A percentile compares a stretch with the other conserved stretches of the same genome.
Conservation (phyloP, 768 basidiomycete genomes). For the Asterophora lycoperdoides region DNA sequence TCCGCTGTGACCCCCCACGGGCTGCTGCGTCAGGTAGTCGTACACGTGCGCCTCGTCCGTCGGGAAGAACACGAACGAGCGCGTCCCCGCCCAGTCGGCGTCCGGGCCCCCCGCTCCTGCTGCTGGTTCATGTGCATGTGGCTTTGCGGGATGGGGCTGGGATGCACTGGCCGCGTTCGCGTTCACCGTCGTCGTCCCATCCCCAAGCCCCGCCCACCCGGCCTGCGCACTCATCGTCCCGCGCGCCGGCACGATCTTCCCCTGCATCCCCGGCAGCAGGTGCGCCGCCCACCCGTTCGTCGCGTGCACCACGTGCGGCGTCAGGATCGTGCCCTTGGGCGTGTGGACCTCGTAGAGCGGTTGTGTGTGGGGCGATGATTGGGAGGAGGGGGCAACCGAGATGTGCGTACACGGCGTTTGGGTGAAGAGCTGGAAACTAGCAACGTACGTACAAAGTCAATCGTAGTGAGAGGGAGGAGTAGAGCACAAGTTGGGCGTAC, state of each 20-base stretch:
- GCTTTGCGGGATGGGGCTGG: no score
- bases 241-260: constrained; percentile 57
- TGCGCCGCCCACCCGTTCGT: constrained; percentile 83
- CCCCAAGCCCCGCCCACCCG: constrained; percentile 36
- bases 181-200: no score
- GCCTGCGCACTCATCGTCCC: constrained; percentile 64
- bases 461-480: no score
- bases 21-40: constrained; percentile 69
- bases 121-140: no score
- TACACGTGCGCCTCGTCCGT: constrained; percentile 35
- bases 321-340: constrained; percentile 49
- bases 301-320: constrained; percentile 72
- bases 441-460: no score
- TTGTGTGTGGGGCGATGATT: background rate
- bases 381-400: constrained; percentile 15
- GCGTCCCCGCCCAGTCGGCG: constrained; percentile 40
- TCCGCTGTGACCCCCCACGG: constrained; percentile 13
- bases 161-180: no score
- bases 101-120: no score
- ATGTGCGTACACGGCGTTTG: constrained; percentile 60
- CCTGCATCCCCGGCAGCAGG: constrained; percentile 58
- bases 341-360: constrained; percentile 54
- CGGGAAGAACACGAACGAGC: constrained; percentile 60
- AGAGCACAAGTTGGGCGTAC: no score
- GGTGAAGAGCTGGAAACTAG: constrained; percentile 59